phyloP scores from a whole-genome alignment of 2,329 filamentous ascomycete genomes.

The Beauveria australis region DNA sequence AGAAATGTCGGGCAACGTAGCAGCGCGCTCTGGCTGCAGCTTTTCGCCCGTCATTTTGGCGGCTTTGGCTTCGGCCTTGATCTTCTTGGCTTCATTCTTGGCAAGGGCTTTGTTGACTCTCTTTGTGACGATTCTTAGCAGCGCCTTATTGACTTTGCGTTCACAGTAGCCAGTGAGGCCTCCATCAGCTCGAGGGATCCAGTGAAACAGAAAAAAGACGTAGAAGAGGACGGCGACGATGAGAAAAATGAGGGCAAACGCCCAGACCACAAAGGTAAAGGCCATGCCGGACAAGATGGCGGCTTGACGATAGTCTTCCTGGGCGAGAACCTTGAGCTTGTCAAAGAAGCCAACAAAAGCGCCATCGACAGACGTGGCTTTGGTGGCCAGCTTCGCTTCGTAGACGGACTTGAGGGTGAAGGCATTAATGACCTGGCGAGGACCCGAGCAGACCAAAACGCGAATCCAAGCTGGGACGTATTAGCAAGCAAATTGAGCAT shows the following conservation, averaged over 20 bases:
- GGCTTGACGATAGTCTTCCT: slow-evolving; percentile 68
- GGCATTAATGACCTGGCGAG: slow-evolving; percentile 83
- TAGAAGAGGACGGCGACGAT: slow-evolving; percentile 72
- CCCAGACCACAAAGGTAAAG: slow-evolving; percentile 85
- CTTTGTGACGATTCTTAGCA: slow-evolving; percentile 73
- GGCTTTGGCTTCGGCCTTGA: slow-evolving; percentile 40
- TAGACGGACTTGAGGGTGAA: slow-evolving; percentile 83
- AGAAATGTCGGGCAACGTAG: slow-evolving; percentile 55
- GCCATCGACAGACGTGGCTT: slow-evolving; percentile 45
- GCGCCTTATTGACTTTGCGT: slow-evolving; percentile 78
- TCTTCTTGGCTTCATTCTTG: slow-evolving; percentile 59
- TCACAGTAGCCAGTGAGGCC: slow-evolving; percentile 79
- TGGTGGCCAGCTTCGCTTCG: slow-evolving; percentile 58
- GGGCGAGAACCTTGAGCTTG: slow-evolving; percentile 67
- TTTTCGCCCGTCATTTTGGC: slow-evolving; percentile 48
- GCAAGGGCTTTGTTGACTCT: slow-evolving; percentile 86
- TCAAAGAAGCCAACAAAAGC: slow-evolving; percentile 69
- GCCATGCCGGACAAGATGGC: slow-evolving; percentile 83
- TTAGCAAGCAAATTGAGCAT: slow-evolving; percentile 11
- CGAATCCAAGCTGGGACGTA: slow-evolving; percentile 65
- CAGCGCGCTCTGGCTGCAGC: slow-evolving; percentile 42
- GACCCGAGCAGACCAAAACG: slow-evolving; percentile 82
- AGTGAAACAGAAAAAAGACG: slow-evolving; percentile 83
- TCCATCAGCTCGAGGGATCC: slow-evolving; percentile 75
- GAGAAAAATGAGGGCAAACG: slow-evolving; percentile 68